Percentiles rank a stretch among this genome's conserved stretches.
Evolutionary conservation across 1,139 yeast species (phyloP).

Genomic region (Lodderomyces beijingensis): DNA sequence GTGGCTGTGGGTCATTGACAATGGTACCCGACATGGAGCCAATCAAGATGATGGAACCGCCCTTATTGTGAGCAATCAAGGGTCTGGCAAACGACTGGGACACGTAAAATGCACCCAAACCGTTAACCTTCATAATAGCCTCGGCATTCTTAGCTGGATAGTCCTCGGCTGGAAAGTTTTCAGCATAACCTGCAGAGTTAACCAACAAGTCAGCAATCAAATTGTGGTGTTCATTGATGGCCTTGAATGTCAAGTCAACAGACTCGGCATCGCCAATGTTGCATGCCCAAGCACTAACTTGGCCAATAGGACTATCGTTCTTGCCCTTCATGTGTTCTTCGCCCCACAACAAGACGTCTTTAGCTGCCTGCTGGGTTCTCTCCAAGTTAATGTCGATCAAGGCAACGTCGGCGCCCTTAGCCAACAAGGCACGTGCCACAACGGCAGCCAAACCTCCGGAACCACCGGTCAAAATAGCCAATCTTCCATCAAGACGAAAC

Average conservation of each 20-base stretch:
- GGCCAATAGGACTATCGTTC: constrained; percentile 35
- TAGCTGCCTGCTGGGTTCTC: constrained; percentile 56
- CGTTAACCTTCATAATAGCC: constrained; percentile 64
- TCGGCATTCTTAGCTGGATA: constrained; percentile 73
- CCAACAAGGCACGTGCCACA: constrained; percentile 62
- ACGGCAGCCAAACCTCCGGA: constrained; percentile 76
- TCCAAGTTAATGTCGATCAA: constrained; percentile 67
- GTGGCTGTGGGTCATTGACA: constrained; percentile 51
- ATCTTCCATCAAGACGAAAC: constrained; percentile 66
- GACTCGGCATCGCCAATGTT: constrained; percentile 64
- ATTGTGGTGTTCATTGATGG: constrained; percentile 54
- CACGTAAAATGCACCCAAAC: constrained; percentile 72
- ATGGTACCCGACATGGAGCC: constrained; percentile 50
- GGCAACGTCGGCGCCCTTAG: constrained; percentile 75
- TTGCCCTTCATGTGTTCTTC: constrained; percentile 41
- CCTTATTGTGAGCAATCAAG: constrained; percentile 53
- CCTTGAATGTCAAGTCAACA: constrained; percentile 52
- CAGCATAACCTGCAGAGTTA: constrained; percentile 84
- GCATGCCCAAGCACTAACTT: constrained; percentile 69
- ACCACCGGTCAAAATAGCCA: constrained; percentile 77
- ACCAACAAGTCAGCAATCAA: constrained; percentile 61
- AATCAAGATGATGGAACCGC: constrained; percentile 42
- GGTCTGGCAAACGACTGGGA: constrained; percentile 61
- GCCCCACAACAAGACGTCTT: constrained; percentile 55
- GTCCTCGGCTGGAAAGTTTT: constrained; percentile 71